These are phyloP conservation scores for Citrus hindsii DNA, from an alignment of 345 rosid species.

Conservation along the genomic window DNA sequence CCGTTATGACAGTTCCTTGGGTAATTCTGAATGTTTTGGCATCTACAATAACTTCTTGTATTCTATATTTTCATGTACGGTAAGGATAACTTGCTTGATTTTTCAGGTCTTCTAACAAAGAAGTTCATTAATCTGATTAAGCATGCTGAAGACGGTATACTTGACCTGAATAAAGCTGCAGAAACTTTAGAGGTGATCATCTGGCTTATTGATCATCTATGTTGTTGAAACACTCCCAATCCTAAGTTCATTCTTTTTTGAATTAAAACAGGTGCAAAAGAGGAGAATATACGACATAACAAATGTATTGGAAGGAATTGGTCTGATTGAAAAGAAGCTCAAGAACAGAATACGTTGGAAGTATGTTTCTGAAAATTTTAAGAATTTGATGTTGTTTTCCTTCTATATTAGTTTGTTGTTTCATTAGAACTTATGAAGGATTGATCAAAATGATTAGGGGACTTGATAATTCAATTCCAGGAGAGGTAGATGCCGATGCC, in stretches of 20 bases:
- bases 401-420: conserved; percentile 7
- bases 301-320: conserved; percentile 98
- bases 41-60: not conserved
- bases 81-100: conserved; percentile 15
- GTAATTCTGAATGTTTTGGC: conserved; percentile 34
- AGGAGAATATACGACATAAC: conserved; percentile 98
- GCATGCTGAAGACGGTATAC: conserved; percentile 83
- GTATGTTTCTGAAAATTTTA: conserved; percentile 42
- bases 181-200: conserved; percentile 75
- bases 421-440: conserved; percentile 26
- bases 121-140: conserved; percentile 80
- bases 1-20: conserved; percentile 95
- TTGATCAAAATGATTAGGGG: conserved; percentile 61
- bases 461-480: conserved; percentile 58
- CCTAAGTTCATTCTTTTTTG: conserved; percentile 1
- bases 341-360: conserved; percentile 94
- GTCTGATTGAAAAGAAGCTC: conserved; percentile 91
- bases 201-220: conserved; percentile 1
- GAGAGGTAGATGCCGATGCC: conserved; percentile 49
- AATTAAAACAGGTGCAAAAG: conserved; percentile 67
- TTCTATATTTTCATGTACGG: conserved; percentile 9
- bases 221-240: not conserved
- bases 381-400: conserved; percentile 16
- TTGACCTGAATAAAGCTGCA: conserved; percentile 90
- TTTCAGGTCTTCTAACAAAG: conserved; percentile 83